phyloP scores from a whole-genome alignment of 352 stramenopile species.

The Vaucheria bursata region DNA sequence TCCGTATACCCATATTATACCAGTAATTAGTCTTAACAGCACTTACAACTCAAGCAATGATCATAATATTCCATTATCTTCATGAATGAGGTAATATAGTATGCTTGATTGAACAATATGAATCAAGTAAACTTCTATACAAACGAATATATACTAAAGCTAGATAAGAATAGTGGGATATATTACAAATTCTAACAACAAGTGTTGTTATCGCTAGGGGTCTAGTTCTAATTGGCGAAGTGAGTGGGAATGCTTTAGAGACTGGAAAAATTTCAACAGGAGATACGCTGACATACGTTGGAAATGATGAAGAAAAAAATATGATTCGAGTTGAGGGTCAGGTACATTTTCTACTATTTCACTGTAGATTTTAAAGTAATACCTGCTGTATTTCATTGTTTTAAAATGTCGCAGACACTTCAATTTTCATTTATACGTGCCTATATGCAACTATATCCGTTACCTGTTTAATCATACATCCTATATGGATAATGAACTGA shows the following conservation, averaged over 20 bases:
- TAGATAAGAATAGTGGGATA: too few relatives aligned
- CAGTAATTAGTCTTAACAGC: too few relatives aligned
- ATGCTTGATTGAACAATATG: too few relatives aligned
- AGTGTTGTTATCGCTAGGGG: too few relatives aligned
- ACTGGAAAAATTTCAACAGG: slow-evolving; percentile 43
- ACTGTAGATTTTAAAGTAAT: background rate
- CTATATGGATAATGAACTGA: too few relatives aligned
- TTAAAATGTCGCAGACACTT: background rate
- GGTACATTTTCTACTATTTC: background rate
- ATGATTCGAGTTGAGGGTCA: slow-evolving; percentile 46
- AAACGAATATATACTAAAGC: too few relatives aligned
- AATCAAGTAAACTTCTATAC: too few relatives aligned
- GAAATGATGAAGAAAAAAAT: slow-evolving; percentile 25
- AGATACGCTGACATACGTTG: slow-evolving; percentile 49
- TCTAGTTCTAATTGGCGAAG: slow-evolving; percentile 43
- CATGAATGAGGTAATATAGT: too few relatives aligned
- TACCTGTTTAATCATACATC: background rate
- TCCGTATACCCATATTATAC: too few relatives aligned
- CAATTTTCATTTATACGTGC: background rate
- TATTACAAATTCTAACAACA: too few relatives aligned
- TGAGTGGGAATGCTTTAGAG: slow-evolving; percentile 39
- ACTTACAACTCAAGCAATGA: too few relatives aligned
- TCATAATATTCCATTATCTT: background rate
- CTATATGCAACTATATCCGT: background rate
- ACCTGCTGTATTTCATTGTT: background rate